Conservation (phyloP, 2,329 filamentous ascomycete species). For the Corniculantispora saksenae region DNA sequence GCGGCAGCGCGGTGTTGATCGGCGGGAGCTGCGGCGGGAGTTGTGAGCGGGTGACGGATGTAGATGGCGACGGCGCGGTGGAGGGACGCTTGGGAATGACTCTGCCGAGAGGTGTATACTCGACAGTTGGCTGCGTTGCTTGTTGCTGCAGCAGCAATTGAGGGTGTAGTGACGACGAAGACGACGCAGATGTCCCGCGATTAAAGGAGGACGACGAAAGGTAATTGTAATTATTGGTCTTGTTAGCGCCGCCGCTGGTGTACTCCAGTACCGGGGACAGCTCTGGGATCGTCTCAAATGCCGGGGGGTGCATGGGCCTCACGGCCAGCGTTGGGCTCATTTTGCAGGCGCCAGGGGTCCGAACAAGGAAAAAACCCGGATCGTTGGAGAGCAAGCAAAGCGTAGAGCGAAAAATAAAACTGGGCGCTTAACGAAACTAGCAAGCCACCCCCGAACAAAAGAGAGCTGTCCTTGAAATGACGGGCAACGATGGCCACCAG, state of each 20-base stretch:
- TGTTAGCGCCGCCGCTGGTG: constrained; percentile 7
- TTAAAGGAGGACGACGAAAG: not conserved
- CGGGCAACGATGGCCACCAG: not conserved
- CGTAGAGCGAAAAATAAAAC: not conserved
- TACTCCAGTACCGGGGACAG: constrained; percentile 16
- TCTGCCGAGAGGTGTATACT: constrained; percentile 2
- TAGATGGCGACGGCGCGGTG: not conserved
- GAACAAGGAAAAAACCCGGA: not conserved
- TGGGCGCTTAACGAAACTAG: not conserved
- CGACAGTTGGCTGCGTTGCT: not conserved
- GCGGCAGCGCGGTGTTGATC: constrained; percentile 11
- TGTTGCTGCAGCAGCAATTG: too few species aligned
- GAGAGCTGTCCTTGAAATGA: not conserved
- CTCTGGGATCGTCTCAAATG: constrained; percentile 23
- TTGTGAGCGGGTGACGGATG: not conserved
- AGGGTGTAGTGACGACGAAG: constrained; percentile 18
- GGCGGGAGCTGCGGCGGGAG: constrained; percentile 2
- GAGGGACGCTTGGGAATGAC: not conserved
- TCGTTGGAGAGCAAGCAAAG: not conserved
- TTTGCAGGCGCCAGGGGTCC: constrained; percentile 7
- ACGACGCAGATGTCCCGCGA: not conserved
- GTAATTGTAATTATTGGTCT: not conserved
- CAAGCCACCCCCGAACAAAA: not conserved
- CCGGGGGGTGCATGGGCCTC: constrained; percentile 20
- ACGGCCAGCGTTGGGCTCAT: constrained; percentile 24